Evolutionary conservation across 2,329 filamentous ascomycete species (phyloP), one percentile per base, ranked within the genome.

Genomic region (Hypocreales sp.): DNA sequence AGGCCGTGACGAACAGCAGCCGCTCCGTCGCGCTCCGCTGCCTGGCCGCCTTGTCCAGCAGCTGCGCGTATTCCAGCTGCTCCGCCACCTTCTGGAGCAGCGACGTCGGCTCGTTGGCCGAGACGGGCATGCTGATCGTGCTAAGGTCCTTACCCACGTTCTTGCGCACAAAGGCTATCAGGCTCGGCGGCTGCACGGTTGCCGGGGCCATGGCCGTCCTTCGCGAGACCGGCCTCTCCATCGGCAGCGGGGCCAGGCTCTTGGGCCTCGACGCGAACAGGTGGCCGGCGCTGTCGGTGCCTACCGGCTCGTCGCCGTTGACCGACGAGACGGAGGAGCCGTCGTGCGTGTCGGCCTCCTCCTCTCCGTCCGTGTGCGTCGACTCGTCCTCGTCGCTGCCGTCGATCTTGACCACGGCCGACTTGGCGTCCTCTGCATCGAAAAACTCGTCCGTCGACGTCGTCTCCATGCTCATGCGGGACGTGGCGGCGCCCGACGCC

Each of bases 131-230:
- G 25, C 83, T 86, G 38, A 98, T 92, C 3, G 84, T 92, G 33
- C 83, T 93, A 26, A 98, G 61, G 51, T 98, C 90, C 52, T 98
- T 98, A 46, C 90, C 90, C 8, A 95, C 90, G 41, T 98, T 98
- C 53, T 95, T 98, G 39, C 90, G 75, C 18, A 95, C 65, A 49
- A 95, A 93, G 0, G 82, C 81, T 38, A 98, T 93, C 28, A 98
- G 60, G 48, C 83, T 93, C 0, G 90, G 90, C 0, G 90, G 90
- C 31, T 74, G 60, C 10, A 84, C 73, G 16, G 76, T 83, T 6
- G 86, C 73, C 2, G 79, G 62, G 4, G 74, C 66, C 11, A 98
- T 72, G 1, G 71, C 76, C 6, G 57, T 62, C 31, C 90, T 72
- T 19, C 90, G 72, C 21, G 63, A 53, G 3, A 92, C 63, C 0